A percentile compares a stretch with the other conserved stretches of the same genome.
Conservation (phyloP, 2,329 filamentous ascomycete genomes). For the Penicillium sp. region DNA sequence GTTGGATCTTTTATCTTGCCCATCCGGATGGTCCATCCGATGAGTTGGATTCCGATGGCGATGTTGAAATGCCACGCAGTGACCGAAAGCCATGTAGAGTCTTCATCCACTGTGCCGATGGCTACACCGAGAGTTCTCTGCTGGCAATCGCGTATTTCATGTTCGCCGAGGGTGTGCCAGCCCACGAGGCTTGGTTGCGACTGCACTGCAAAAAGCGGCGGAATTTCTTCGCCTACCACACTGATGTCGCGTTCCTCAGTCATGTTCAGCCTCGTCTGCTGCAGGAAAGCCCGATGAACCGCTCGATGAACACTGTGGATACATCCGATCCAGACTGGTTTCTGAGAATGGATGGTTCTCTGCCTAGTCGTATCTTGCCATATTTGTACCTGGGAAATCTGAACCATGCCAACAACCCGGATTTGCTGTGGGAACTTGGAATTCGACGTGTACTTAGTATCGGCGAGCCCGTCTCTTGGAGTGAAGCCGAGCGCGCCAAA, state of each 20-base stretch:
- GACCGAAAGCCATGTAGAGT: conserved; percentile 56
- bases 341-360: conserved; percentile 73
- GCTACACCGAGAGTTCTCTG: conserved; percentile 90
- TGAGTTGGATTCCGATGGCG: conserved; percentile 48
- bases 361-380: conserved; percentile 80
- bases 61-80: conserved; percentile 48
- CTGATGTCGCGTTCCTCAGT: conserved; percentile 76
- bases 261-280: conserved; percentile 71
- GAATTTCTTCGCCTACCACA: conserved; percentile 94
- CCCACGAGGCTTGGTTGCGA: conserved; percentile 80
- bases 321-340: conserved; percentile 68
- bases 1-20: conserved; percentile 81
- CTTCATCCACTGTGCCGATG: conserved; percentile 88
- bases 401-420: conserved; percentile 87
- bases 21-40: conserved; percentile 50
- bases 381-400: conserved; percentile 97
- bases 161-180: conserved; percentile 74
- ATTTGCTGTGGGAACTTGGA: conserved; percentile 69
- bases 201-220: conserved; percentile 74
- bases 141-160: conserved; percentile 87
- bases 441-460: conserved; percentile 87
- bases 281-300: conserved; percentile 41
- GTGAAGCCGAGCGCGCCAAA: conserved; percentile 58
- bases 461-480: conserved; percentile 81
- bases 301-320: conserved; percentile 20